Evolutionary conservation across 1,284 basidiomycete species (phyloP), one percentile per base, ranked within the genome.

Genomic region (Malassezia globosa): DNA sequence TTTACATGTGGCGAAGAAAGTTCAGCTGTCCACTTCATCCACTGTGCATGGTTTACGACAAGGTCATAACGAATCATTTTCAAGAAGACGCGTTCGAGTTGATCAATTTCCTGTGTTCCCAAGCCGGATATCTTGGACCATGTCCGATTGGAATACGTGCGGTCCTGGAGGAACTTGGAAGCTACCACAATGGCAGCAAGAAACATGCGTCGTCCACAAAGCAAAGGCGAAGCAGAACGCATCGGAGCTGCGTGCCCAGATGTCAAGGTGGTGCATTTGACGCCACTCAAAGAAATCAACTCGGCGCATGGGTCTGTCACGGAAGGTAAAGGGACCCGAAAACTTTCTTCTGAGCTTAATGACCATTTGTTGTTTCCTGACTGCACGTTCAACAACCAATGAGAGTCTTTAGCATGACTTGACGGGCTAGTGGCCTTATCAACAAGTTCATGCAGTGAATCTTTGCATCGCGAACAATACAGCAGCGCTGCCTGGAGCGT

Each of bases 111-210:
- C 33, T 54, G 51, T 23, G 73, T 62, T 14, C 64, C 56, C 4
- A 76, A 56, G 5, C 74, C 74, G 11, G 72, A 71, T 39, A 76
- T 74, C 66, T 87, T 87, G 6, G 85, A 82, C 88, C 88, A 94
- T 16, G 88, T 87, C 23, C 60, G 48, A 70, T 94, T 92, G 13
- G 84, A 87, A 65, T 89, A 94, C 46, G 84, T 87, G 48, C 84
- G 82, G 66, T 95, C 89, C 74, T 90, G 87, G 50, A 85, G 80
- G 72, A 90, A 92, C 69, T 95, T 94, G 23, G 84, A 83, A 0
- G 88, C 87, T 37, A 87, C 76, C 55, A 94, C 87, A 29, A 94
- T 75, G 0, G 85, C 81, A 0, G 87, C 87, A 7, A 94, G 76
- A 73, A 94, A 92, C 1, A 87, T 81, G 34, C 87, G 79, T 16